phyloP scores from a whole-genome alignment of 2,329 filamentous ascomycete genomes.

The Neonectria coccinea region DNA sequence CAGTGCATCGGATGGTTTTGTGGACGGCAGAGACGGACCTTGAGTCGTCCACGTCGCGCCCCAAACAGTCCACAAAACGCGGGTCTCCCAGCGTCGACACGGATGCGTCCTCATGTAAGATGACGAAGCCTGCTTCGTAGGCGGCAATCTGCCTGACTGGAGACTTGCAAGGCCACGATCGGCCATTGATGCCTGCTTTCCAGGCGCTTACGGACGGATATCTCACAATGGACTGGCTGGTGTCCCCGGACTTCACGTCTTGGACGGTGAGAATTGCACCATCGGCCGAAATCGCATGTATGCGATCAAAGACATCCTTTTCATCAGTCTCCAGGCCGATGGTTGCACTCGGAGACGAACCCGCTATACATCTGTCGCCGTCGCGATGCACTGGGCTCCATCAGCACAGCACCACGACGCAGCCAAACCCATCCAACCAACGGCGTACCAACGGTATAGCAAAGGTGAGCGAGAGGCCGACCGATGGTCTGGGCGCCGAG shows the following conservation, averaged over 20 bases:
- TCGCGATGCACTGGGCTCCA: constrained; percentile 37
- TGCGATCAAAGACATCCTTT: constrained; percentile 17
- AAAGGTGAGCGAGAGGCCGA: constrained; percentile 51
- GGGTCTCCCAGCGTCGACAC: constrained; percentile 69
- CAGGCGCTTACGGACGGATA: constrained; percentile 41
- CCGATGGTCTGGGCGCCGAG: constrained; percentile 53
- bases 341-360: constrained; percentile 10
- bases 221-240: constrained; percentile 31
- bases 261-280: constrained; percentile 27
- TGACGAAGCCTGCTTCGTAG: constrained; percentile 63
- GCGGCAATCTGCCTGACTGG: constrained; percentile 57
- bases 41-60: constrained; percentile 57
- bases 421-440: not conserved
- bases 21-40: constrained; percentile 45
- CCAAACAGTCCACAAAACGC: constrained; percentile 68
- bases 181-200: constrained; percentile 16
- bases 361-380: constrained; percentile 37
- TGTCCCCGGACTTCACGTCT: not conserved
- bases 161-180: constrained; percentile 41
- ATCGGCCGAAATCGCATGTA: constrained; percentile 35
- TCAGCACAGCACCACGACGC: constrained; percentile 2
- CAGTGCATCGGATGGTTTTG: not conserved
- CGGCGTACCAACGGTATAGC: constrained; percentile 60
- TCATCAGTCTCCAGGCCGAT: constrained; percentile 5
- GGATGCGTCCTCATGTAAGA: constrained; percentile 56